phyloP scores from a whole-genome alignment of 345 rosid genomes.

The Acer campestre region DNA sequence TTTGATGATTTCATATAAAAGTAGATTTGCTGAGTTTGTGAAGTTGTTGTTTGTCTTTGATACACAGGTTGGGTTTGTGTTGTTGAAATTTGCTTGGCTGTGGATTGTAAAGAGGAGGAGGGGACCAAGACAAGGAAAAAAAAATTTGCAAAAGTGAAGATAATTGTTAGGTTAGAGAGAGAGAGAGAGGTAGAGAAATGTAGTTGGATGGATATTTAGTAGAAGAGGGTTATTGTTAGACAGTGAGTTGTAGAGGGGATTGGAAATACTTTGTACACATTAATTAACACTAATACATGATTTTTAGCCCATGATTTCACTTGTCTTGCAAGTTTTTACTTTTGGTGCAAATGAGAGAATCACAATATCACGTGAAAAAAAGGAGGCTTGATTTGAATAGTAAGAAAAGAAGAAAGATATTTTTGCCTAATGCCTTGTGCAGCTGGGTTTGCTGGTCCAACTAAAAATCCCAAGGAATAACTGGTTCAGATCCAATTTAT shows the following conservation, averaged over 20 bases:
- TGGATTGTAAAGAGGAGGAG: conserved; percentile 10
- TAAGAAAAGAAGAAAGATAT: no score
- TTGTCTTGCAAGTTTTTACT: background rate
- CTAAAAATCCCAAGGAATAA: no score
- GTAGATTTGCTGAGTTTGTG: background rate
- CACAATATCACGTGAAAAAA: no score
- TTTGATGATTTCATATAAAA: no score
- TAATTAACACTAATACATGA: conserved; percentile 36
- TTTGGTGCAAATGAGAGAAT: background rate
- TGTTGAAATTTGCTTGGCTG: background rate
- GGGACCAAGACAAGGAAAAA: background rate
- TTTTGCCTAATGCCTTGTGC: no score
- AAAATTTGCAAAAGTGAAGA: background rate
- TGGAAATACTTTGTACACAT: conserved; percentile 47
- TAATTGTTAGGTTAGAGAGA: conserved; percentile 25
- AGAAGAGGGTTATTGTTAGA: conserved; percentile 23
- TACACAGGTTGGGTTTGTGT: no score
- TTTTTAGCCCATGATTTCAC: conserved; percentile 22
- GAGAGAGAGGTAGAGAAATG: conserved; percentile 6
- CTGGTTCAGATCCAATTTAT: no score
- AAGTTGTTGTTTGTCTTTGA: no score
- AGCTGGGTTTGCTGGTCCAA: no score
- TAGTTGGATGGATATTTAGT: conserved; percentile 11
- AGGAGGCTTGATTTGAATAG: no score
- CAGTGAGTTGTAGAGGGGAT: conserved; percentile 4